Percentiles rank a stretch among this genome's conserved stretches.
These are phyloP conservation scores for Aspergillus sp. DNA, from an alignment of 2,329 filamentous ascomycete genomes.

Conservation along the genomic window DNA sequence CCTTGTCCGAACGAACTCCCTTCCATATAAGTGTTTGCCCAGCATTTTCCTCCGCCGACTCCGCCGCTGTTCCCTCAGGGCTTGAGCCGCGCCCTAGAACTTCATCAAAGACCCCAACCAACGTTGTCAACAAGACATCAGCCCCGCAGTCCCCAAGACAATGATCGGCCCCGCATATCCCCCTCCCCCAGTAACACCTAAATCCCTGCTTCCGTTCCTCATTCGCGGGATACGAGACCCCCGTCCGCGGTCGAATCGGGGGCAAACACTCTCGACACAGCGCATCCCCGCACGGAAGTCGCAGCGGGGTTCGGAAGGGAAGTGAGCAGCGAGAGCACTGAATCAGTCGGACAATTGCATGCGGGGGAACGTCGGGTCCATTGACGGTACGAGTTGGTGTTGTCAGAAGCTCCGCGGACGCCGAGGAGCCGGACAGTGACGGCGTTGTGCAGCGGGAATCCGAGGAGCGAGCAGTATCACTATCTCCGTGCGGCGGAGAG, in stretches of 20 bases:
- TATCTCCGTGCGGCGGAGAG: conserved; percentile 4
- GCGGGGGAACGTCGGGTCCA: conserved; percentile 28
- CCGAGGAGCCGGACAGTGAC: neutral
- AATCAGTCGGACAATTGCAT: conserved; percentile 68
- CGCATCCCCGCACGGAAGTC: conserved; percentile 77
- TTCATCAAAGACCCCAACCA: conserved; percentile 59
- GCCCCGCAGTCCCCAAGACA: conserved; percentile 72
- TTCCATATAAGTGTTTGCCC: conserved; percentile 26
- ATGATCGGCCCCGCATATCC: conserved; percentile 67
- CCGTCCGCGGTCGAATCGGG: conserved; percentile 59
- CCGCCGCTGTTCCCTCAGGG: neutral
- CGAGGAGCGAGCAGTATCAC: neutral
- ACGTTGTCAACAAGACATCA: conserved; percentile 74
- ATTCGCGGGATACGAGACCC: conserved; percentile 75
- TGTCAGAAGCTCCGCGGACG: no score
- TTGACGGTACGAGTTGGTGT: neutral
- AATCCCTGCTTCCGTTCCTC: conserved; percentile 69
- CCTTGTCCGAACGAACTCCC: conserved; percentile 31
- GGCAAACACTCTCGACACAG: conserved; percentile 77
- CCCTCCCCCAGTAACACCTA: conserved; percentile 60
- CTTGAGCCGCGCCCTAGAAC: conserved; percentile 12
- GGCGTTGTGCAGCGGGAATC: neutral
- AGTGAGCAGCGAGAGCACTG: conserved; percentile 75
- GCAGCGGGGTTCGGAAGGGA: conserved; percentile 67
- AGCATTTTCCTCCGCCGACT: conserved; percentile 19